Conservation (phyloP, 148 eudicot species). For the Selenicereus undatus region DNA sequence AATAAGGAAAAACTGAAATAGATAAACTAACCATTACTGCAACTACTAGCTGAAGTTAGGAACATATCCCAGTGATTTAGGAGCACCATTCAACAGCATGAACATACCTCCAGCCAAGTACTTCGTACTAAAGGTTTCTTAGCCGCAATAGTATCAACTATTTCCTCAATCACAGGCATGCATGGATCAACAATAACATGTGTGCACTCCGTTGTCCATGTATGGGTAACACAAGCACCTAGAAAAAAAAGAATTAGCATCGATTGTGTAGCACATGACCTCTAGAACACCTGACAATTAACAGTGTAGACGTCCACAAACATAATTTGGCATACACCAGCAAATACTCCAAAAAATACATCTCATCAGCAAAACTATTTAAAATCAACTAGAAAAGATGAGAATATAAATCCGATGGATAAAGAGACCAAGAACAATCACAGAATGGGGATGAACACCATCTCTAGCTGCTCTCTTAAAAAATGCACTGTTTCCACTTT, state of each 20-base stretch:
- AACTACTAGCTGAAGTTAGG: no score
- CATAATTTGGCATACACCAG: background rate
- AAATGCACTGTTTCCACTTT: background rate
- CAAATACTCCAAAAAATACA: background rate
- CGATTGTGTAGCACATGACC: conserved; percentile 10
- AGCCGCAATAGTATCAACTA: conserved; percentile 68
- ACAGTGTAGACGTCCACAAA: background rate
- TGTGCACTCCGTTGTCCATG: conserved; percentile 74
- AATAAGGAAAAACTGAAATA: no score
- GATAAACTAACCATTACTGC: no score
- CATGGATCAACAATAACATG: conserved; percentile 83
- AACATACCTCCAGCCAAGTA: conserved; percentile 84
- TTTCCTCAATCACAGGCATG: conserved; percentile 51
- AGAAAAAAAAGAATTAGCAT: conserved; percentile 13
- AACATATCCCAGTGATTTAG: no score
- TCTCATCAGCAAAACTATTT: background rate
- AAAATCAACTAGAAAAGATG: background rate
- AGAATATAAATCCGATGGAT: background rate
- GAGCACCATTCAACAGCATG: no score
- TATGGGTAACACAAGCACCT: conserved; percentile 61
- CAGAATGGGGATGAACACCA: no score
- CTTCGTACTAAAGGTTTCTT: conserved; percentile 52
- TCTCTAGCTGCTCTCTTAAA: no score
- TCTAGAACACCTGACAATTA: background rate
- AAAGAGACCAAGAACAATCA: no score